These are phyloP conservation scores for Thuidium tamariscinum DNA, from an alignment of 225 moss, liverwort and hornwort genomes.

Conservation along the genomic window DNA sequence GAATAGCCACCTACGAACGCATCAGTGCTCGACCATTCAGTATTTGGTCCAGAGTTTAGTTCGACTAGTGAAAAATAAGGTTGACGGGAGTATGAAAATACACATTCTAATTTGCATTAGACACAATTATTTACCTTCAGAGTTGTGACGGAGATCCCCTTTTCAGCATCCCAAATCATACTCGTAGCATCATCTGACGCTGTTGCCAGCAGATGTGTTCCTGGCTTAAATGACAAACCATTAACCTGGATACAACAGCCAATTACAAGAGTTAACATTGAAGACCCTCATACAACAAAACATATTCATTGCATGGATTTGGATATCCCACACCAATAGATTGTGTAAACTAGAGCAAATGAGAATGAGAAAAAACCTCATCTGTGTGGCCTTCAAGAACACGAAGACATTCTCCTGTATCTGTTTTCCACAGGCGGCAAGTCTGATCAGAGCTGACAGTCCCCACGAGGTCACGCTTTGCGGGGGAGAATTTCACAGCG, in stretches of 20 bases:
- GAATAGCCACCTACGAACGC: not conserved
- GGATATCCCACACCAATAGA: not conserved
- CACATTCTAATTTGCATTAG: not conserved
- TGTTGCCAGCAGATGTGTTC: conserved; percentile 89
- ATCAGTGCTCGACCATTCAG: not conserved
- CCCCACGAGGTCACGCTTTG: conserved; percentile 89
- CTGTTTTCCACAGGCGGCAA: conserved; percentile 94
- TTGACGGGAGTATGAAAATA: not conserved
- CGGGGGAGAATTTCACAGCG: conserved; percentile 94
- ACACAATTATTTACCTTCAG: conserved; percentile 49
- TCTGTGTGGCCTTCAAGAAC: conserved; percentile 97
- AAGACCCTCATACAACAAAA: not conserved
- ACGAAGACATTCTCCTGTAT: conserved; percentile 81
- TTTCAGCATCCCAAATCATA: conserved; percentile 99
- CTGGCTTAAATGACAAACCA: conserved; percentile 90
- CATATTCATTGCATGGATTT: not conserved
- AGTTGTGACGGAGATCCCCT: conserved; percentile 86
- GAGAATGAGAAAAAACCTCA: conserved; percentile 41
- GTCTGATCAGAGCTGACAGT: conserved; percentile 99
- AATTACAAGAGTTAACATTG: not conserved
- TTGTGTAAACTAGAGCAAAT: not conserved
- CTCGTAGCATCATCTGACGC: conserved; percentile 96
- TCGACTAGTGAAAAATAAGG: not conserved
- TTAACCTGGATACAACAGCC: conserved; percentile 54
- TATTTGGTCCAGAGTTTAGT: not conserved